Base-by-base conservation (phyloP, 2,329 filamentous ascomycete species). In the Aspergillus ruber region DNA sequence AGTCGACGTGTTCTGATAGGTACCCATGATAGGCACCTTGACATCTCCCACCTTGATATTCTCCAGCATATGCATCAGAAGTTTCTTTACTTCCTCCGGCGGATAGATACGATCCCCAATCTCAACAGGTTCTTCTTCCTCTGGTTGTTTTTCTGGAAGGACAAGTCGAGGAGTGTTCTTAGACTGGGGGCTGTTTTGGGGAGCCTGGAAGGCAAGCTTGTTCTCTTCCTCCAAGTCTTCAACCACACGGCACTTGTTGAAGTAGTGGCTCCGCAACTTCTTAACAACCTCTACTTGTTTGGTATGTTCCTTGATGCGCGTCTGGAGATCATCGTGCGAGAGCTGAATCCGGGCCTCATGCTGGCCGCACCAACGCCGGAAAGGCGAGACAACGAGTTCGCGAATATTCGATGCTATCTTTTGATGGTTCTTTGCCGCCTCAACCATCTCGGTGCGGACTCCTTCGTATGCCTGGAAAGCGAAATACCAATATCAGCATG, bases 191-290 rank as follows among this genome's bases (percentile, higher is more conserved):
- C 86, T 90, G 29, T 77, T 76, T 51, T 80, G 76, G 4, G 90
- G 89, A 56, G 90, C 89, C 68, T 95, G 90, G 71, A 98, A 98
- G 35, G 90, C 93, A 47, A 98, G 80, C 72, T 98, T 97, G 69
- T 96, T 95, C 75, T 98, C 94, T 71, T 98, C 93, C 67, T 98
- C 93, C 51, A 97, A 74, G 65, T 98, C 93, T 67, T 98, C 94
- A 6, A 97, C 86, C 52, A 96, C 76, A 43, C 94, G 85, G 67
- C 93, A 98, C 73, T 97, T 98, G 77, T 97, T 98, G 79, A 97
- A 97, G 72, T 98, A 98, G 59, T 88, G 87, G 69, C 88, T 95
- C 55, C 93, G 84, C 59, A 96, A 81, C 73, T 97, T 97, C 77
- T 90, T 89, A 52, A 95, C 89, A 17, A 80, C 70, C 53, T 98